A percentile compares a stretch with the other conserved stretches of the same genome.
Evolutionary conservation across 371 early-diverging fungal genomes (phyloP).

Genomic region (Mucor plumbeus): DNA sequence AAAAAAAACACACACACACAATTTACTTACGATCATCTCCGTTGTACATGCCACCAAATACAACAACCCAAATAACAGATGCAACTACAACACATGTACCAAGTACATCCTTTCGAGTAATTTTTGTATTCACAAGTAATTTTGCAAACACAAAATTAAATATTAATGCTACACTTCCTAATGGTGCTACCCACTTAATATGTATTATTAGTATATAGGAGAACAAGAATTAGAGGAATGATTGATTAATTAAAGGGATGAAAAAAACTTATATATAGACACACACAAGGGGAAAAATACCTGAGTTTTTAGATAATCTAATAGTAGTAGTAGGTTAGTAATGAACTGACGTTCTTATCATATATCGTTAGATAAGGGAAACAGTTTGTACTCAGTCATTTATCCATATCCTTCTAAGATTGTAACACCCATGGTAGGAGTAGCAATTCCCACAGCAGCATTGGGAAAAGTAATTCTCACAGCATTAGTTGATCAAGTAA

Average conservation of each 20-base stretch:
- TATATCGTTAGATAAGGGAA: too few relatives aligned
- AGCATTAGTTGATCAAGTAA: background rate
- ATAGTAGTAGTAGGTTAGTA: background rate
- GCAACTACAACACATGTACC: constrained; percentile 71
- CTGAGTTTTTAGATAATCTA: constrained; percentile 76
- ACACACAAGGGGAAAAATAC: constrained; percentile 23
- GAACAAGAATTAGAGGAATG: background rate
- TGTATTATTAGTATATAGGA: background rate
- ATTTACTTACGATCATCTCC: constrained; percentile 59
- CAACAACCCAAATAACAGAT: constrained; percentile 70
- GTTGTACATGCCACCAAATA: constrained; percentile 72
- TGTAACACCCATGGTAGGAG: too few relatives aligned
- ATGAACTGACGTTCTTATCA: too few relatives aligned
- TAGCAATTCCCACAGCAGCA: too few relatives aligned
- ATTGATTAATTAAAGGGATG: constrained; percentile 4
- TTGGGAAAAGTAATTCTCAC: background rate
- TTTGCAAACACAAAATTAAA: constrained; percentile 77
- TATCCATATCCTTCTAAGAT: too few relatives aligned
- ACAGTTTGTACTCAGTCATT: background rate
- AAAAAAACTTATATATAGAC: constrained; percentile 3
- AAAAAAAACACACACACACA: too few relatives aligned
- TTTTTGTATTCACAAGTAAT: constrained; percentile 69
- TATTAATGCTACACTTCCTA: constrained; percentile 73
- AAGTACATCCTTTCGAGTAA: constrained; percentile 66
- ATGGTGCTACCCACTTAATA: constrained; percentile 68